Evolutionary conservation across 495 filamentous ascomycete genomes (phyloP).

Genomic region (Penicillium lagena): DNA sequence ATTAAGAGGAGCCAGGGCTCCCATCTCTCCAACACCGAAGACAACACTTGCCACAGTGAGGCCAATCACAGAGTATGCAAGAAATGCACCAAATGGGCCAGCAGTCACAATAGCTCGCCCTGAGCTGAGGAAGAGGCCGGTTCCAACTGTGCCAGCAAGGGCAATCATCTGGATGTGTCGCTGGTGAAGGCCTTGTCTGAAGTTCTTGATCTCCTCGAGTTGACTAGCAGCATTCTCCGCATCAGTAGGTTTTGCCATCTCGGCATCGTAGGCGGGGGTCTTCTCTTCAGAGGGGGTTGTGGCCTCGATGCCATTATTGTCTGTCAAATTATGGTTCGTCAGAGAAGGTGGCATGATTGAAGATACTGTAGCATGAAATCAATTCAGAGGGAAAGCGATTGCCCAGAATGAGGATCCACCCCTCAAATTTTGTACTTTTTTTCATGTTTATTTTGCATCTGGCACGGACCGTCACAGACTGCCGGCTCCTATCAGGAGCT

Average conservation of each 20-base stretch:
- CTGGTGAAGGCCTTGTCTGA: constrained; percentile 11
- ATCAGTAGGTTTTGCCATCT: neutral
- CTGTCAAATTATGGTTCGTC: neutral
- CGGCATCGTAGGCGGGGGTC: neutral
- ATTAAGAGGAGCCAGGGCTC: constrained; percentile 18
- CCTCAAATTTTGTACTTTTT: neutral
- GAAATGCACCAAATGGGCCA: constrained; percentile 48
- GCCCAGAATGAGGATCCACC: neutral
- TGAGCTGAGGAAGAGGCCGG: constrained; percentile 31
- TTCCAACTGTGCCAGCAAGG: constrained; percentile 32
- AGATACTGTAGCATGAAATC: neutral
- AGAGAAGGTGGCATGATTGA: neutral
- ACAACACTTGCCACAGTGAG: constrained; percentile 11
- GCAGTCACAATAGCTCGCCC: constrained; percentile 50
- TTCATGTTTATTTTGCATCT: no score
- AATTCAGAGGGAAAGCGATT: neutral
- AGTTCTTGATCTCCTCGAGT: constrained; percentile 1
- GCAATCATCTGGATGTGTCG: constrained; percentile 35
- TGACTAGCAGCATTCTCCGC: constrained; percentile 4
- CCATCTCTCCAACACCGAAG: constrained; percentile 18
- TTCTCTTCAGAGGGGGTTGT: neutral
- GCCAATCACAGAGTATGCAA: constrained; percentile 22
- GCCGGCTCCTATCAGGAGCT: no score
- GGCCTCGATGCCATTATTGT: constrained; percentile 1
- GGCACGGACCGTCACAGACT: no score